Evolutionary conservation across 2,329 filamentous ascomycete species (phyloP).

Genomic region (Blumeria graminis): DNA sequence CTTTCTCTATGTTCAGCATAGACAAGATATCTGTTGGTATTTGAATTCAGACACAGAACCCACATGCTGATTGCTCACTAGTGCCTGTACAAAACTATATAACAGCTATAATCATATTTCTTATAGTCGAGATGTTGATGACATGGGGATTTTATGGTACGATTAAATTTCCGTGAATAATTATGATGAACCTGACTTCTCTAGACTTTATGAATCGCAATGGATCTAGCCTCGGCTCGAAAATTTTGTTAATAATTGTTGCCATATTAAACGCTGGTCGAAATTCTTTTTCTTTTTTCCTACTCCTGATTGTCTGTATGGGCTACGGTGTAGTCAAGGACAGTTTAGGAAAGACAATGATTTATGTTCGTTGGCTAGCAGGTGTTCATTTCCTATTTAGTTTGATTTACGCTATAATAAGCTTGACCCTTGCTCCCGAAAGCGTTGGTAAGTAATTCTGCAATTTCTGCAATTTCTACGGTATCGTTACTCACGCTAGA

Average conservation of each 20-base stretch:
- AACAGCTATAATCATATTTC: slow-evolving; percentile 81
- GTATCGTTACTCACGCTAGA: slow-evolving; percentile 2
- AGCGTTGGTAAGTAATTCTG: slow-evolving; percentile 33
- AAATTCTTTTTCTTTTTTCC: slow-evolving; percentile 96
- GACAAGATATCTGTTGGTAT: slow-evolving; percentile 58
- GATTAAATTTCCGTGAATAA: slow-evolving; percentile 7
- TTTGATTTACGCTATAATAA: slow-evolving; percentile 76
- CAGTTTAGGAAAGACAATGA: slow-evolving; percentile 77
- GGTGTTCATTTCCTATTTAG: slow-evolving; percentile 88
- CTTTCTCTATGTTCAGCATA: slow-evolving; percentile 85
- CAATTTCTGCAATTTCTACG: neutral
- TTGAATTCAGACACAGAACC: neutral
- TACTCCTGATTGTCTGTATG: slow-evolving; percentile 96
- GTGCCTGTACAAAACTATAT: slow-evolving; percentile 98
- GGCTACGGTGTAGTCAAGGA: slow-evolving; percentile 95
- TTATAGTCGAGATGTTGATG: slow-evolving; percentile 90
- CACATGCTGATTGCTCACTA: slow-evolving; percentile 13
- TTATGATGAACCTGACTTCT: neutral
- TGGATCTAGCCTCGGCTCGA: slow-evolving; percentile 60
- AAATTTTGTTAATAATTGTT: slow-evolving; percentile 74
- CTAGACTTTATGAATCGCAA: slow-evolving; percentile 78
- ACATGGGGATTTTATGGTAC: slow-evolving; percentile 92
- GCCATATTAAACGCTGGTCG: slow-evolving; percentile 77
- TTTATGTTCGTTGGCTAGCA: slow-evolving; percentile 74
- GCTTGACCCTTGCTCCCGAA: slow-evolving; percentile 70